Percentiles rank a stretch among this genome's conserved stretches.
These are phyloP conservation scores for Ophiostoma sp. DNA, from an alignment of 2,329 filamentous ascomycete genomes.

Conservation along the genomic window DNA sequence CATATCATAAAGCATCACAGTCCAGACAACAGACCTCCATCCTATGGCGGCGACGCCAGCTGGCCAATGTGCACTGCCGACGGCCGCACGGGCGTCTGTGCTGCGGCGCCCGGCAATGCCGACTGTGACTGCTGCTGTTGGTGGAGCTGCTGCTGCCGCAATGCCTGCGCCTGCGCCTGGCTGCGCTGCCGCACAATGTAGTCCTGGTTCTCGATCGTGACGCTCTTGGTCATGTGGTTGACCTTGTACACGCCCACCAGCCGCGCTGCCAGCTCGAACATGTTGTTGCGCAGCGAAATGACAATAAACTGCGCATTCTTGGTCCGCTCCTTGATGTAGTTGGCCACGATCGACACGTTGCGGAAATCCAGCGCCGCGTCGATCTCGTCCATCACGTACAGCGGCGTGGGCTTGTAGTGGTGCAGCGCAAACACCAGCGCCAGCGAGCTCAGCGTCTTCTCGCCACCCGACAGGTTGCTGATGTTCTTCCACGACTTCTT, in stretches of 20 bases:
- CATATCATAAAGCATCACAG: not conserved
- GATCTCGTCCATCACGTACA: constrained; percentile 99
- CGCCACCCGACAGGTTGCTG: constrained; percentile 87
- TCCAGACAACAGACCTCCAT: not conserved
- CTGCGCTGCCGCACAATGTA: constrained; percentile 52
- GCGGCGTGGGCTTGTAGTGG: constrained; percentile 93
- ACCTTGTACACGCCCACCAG: constrained; percentile 99
- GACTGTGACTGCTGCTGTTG: constrained; percentile 24
- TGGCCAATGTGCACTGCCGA: constrained; percentile 22
- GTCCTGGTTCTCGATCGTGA: constrained; percentile 80
- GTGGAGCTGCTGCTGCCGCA: constrained; percentile 30
- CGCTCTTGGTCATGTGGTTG: constrained; percentile 95
- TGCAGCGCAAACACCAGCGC: constrained; percentile 97
- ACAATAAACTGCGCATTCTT: constrained; percentile 99
- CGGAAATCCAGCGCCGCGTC: constrained; percentile 96
- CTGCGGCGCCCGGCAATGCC: not conserved
- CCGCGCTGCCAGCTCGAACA: constrained; percentile 96
- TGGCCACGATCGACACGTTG: constrained; percentile 96
- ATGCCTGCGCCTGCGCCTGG: constrained; percentile 27
- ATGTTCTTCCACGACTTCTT: constrained; percentile 99
- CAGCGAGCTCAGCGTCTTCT: constrained; percentile 91
- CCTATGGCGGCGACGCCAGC: constrained; percentile 25
- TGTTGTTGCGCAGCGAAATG: constrained; percentile 96
- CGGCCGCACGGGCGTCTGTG: constrained; percentile 12
- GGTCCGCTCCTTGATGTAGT: constrained; percentile 97